Percentiles rank a stretch among this genome's conserved stretches.
Conservation (phyloP, 179 eudicot species). For the Kewa caespitosa region DNA sequence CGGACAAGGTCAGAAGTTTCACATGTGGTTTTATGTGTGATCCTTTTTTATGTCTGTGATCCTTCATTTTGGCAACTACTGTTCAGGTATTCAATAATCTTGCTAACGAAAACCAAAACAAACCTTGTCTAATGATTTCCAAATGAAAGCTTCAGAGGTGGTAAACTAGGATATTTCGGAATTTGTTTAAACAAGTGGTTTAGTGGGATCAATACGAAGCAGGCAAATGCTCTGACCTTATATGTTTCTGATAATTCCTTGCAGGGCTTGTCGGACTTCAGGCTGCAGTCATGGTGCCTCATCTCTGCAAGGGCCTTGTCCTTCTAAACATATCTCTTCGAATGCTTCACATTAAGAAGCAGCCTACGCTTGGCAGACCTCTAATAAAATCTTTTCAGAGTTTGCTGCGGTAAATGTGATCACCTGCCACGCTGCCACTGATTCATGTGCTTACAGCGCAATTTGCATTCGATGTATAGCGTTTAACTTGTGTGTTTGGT, state of each 20-base stretch:
- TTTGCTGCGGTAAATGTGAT: conserved; percentile 59
- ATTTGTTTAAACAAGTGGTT: not conserved
- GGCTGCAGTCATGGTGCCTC: conserved; percentile 78
- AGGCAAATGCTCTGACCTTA: not conserved
- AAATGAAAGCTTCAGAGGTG: not conserved
- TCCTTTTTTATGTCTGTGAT: not conserved
- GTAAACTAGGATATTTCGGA: not conserved
- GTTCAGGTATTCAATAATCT: too few species aligned
- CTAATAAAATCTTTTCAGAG: conserved; percentile 76
- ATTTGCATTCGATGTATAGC: not conserved
- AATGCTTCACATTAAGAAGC: conserved; percentile 90
- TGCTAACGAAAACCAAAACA: too few species aligned
- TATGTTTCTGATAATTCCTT: conserved; percentile 17
- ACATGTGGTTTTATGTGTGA: too few species aligned
- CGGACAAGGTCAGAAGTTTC: too few species aligned
- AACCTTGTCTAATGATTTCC: too few species aligned
- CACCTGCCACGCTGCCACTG: not conserved
- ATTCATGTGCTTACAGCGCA: not conserved
- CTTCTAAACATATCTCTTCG: conserved; percentile 87
- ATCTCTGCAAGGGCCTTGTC: conserved; percentile 71
- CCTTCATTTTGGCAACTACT: too few species aligned
- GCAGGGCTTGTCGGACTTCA: conserved; percentile 94
- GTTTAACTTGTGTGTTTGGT: conserved; percentile 18
- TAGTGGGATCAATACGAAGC: not conserved
- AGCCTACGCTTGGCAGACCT: conserved; percentile 77